These are phyloP conservation scores for Plantago coronopus DNA, from an alignment of 305 asterid species.

Conservation along the genomic window DNA sequence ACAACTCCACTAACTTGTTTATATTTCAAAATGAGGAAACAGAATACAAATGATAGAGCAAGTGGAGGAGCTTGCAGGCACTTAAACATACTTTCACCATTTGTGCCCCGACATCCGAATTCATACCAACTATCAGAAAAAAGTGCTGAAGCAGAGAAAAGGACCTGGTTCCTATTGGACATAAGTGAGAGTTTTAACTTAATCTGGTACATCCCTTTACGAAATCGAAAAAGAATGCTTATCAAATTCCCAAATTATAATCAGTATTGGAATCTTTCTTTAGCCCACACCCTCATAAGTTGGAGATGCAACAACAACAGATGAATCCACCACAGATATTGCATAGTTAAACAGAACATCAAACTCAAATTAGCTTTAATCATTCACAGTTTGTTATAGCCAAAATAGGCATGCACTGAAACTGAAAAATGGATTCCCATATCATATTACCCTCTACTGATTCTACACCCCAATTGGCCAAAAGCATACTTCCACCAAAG, in stretches of 20 bases:
- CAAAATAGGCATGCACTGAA: no score
- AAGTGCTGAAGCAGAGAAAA: conserved; percentile 23
- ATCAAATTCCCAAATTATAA: conserved; percentile 10
- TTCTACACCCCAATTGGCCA: no score
- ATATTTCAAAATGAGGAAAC: conserved; percentile 6
- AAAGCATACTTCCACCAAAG: background rate
- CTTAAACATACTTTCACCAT: conserved; percentile 13
- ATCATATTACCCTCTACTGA: no score
- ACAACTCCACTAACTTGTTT: background rate
- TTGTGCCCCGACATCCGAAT: conserved; percentile 22
- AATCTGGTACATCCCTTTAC: conserved; percentile 21
- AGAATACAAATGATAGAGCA: background rate
- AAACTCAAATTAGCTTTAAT: conserved; percentile 24
- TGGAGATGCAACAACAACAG: conserved; percentile 30
- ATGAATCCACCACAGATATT: background rate
- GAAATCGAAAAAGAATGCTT: conserved; percentile 19
- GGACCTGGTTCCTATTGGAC: conserved; percentile 20
- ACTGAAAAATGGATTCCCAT: no score
- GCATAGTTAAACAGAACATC: conserved; percentile 18
- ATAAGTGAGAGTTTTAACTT: conserved; percentile 24
- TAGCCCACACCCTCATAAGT: conserved; percentile 27
- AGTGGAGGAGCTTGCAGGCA: conserved; percentile 17
- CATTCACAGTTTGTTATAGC: no score
- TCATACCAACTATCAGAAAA: conserved; percentile 13
- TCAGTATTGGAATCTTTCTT: conserved; percentile 13